These are phyloP conservation scores for Rhynchosporium agropyri DNA, from an alignment of 2,329 filamentous ascomycete genomes.

Conservation along the genomic window DNA sequence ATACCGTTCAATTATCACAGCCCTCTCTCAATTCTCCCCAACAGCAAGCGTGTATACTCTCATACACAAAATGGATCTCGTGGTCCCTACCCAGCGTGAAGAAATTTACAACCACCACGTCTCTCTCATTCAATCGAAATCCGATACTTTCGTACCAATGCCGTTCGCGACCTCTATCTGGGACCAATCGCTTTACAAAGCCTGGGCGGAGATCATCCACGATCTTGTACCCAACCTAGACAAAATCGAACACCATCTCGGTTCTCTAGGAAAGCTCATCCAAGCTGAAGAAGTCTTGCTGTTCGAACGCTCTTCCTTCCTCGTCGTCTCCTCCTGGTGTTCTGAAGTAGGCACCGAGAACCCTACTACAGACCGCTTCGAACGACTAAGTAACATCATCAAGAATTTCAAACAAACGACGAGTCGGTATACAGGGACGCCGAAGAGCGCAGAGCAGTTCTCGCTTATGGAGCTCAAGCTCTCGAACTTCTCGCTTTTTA, in stretches of 20 bases:
- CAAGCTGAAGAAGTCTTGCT: conserved; percentile 92
- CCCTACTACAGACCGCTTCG: conserved; percentile 89
- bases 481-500: conserved; percentile 85
- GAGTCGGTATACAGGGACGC: conserved; percentile 75
- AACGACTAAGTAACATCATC: conserved; percentile 94
- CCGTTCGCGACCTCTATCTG: conserved; percentile 97
- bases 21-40: conserved; percentile 81
- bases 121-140: conserved; percentile 74
- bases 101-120: conserved; percentile 84
- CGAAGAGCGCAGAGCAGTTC: conserved; percentile 81
- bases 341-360: conserved; percentile 75
- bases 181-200: conserved; percentile 98
- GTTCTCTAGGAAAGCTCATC: conserved; percentile 79
- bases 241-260: conserved; percentile 84
- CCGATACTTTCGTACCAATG: conserved; percentile 73
- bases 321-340: conserved; percentile 92
- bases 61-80: conserved; percentile 98
- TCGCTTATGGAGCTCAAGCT: conserved; percentile 81
- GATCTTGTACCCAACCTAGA: conserved; percentile 93
- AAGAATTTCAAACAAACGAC: conserved; percentile 95
- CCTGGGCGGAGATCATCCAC: conserved; percentile 98
- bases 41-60: conserved; percentile 88
- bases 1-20: conserved; percentile 87
- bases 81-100: conserved; percentile 77
- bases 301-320: conserved; percentile 93